Base-by-base conservation (phyloP, 768 basidiomycete genomes). In the Boletellus ananas region DNA sequence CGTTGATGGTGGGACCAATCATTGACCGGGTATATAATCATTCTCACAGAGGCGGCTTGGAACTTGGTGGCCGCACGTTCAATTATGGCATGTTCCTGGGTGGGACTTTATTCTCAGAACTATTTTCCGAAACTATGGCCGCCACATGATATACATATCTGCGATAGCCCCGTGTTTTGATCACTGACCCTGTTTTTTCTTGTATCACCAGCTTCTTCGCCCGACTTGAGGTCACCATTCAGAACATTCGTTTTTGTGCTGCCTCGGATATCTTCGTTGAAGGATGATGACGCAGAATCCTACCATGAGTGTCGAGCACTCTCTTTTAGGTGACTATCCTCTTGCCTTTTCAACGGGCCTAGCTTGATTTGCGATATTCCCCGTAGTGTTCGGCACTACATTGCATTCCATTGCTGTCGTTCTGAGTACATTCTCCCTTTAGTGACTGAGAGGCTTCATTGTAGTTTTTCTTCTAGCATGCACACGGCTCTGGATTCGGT, bases 311-410 rank as follows among this genome's bases (percentile, higher is more conserved):
- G 47, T 50, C 3, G 21, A 13, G 4, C 31, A 34, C 1, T 27
- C 47, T 18, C 45, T 57, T n/a, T 25, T 57, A 27, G 34, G 55
- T 50, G 31, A 36, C 20, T 33, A 14, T 39, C 14, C 7, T 1
- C 1, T 13, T 38, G 4, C 33, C 9, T 16, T 21, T 3, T 33
- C 29, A 3, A 34, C 11, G 36, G 25, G 20, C n/a, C 17, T 4
- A 11, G 27, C 33, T 41, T 23, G 14, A 17, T 16, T 39, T 6
- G 2, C 10, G 10, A 16, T n/a, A 4, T 6, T 4, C 21, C 7
- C 3, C 34, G 20, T 23, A 57, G 55, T 57, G 21, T 47, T 55
- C 23, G 42, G 44, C 31, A 57, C 52, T 5, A 40, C 50, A 29
- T 21, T 57, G 23, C 55, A 57, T 34, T 23, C 29, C 20, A 34